A percentile compares a stretch with the other conserved stretches of the same genome.
Evolutionary conservation across 2,329 filamentous ascomycete genomes (phyloP).

Genomic region (Trichoderma lentiforme): DNA sequence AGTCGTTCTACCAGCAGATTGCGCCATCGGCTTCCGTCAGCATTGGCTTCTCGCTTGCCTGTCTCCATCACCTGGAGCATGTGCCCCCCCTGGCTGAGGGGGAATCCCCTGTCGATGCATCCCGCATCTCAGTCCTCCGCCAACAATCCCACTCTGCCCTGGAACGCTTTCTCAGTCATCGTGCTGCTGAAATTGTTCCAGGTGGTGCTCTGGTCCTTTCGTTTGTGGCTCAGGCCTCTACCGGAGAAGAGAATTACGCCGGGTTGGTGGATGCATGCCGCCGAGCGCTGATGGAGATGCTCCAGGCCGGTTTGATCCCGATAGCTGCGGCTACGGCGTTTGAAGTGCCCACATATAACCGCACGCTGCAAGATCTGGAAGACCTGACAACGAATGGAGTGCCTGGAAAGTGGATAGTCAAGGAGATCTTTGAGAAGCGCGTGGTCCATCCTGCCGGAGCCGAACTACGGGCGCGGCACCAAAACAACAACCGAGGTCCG

Average conservation of each 20-base stretch:
- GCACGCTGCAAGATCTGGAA: neutral
- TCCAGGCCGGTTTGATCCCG: neutral
- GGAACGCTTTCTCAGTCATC: neutral
- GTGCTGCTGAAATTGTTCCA: neutral
- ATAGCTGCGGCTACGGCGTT: neutral
- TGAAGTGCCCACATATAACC: neutral
- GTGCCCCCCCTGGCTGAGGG: neutral
- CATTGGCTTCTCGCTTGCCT: neutral
- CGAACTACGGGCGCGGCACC: neutral
- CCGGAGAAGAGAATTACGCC: neutral
- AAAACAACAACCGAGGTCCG: neutral
- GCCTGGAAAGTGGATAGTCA: neutral
- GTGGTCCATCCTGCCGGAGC: neutral
- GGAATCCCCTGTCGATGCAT: neutral
- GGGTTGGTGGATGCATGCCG: neutral
- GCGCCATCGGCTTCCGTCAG: neutral
- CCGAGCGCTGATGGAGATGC: neutral
- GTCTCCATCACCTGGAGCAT: neutral
- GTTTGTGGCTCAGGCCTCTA: neutral
- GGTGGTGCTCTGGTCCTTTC: neutral
- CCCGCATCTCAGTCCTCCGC: neutral
- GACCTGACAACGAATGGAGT: neutral
- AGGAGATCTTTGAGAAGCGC: neutral
- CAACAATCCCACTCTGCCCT: neutral
- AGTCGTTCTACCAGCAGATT: neutral